phyloP scores from a whole-genome alignment of 2,329 filamentous ascomycete species.

The Colletotrichum destructivum region DNA sequence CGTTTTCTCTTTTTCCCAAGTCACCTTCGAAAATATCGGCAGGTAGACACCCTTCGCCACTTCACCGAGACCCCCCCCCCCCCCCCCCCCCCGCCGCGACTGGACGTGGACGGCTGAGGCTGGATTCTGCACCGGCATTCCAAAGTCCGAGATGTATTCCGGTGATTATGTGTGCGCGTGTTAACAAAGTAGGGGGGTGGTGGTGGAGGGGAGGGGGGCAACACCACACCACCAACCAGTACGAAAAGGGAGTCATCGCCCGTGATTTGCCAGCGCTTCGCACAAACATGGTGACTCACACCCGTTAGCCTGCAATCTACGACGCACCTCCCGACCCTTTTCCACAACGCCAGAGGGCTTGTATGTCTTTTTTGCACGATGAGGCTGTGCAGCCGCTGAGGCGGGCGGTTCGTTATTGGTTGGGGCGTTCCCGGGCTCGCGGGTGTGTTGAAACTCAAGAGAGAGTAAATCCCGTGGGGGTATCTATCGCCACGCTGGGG shows the following conservation, averaged over 20 bases:
- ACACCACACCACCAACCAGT: background rate
- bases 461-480: background rate
- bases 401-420: background rate
- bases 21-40: background rate
- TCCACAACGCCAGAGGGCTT: background rate
- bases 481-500: slow-evolving; percentile 1
- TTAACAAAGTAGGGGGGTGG: background rate
- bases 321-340: background rate
- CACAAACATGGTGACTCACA: slow-evolving; percentile 15
- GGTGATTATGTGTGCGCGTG: background rate
- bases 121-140: background rate
- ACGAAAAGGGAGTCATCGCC: background rate
- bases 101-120: background rate
- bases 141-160: slow-evolving; percentile 9
- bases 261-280: slow-evolving; percentile 8
- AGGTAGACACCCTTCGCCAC: background rate
- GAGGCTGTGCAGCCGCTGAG: background rate
- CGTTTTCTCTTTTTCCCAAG: background rate
- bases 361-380: background rate
- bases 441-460: background rate
- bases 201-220: background rate
- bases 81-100: too few relatives aligned
- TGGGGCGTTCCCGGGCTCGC: background rate
- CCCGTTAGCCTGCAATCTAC: too few relatives aligned
- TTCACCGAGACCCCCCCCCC: background rate